Base-by-base conservation (phyloP, 2,329 filamentous ascomycete genomes). In the Penicillium sp. region DNA sequence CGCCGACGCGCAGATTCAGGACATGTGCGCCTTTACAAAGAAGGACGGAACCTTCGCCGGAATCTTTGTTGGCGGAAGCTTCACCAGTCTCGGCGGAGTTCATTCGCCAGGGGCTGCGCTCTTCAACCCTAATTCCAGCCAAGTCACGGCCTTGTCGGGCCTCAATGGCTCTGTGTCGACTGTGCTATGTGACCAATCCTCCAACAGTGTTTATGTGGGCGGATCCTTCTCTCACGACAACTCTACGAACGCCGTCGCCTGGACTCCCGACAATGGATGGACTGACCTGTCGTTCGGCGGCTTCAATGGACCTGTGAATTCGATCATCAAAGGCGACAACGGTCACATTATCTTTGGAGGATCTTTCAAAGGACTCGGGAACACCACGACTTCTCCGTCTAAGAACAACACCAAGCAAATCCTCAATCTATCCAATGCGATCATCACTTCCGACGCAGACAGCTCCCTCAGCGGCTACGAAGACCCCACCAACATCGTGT, bases 321-420 rank as follows among this genome's bases (percentile, higher is more conserved):
- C 90, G 29, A 97, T 98, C 57, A 78, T 82, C 41, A 89, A 88
- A 70, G 81, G 84, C 16, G 76, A 84, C 1, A 86, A 88, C 58
- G 87, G 87, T 7, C 86, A 94, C 63, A 87, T 98, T 54, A 80
- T 97, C 45, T 98, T 96, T 64, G 94, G 89, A 38, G 93, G 93
- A 40, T 81, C 80, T 46, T 98, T 98, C 64, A 89, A 87, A 47
- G 89, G 89, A 6, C 72, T 97, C 7, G 89, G 89, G 50, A 96
- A 96, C 65, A 79, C 84, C 2, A 87, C 81, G 51, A 77, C 80
- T 1, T 60, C 61, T 2, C 55, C 59, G 1, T 54, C 59, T 5
- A 80, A 84, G 1, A 82, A 76, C 20, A 73, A 80, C 47, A 20
- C 14, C 14, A 82, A 81, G 20, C 91, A 97, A 67, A 76, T 86